phyloP scores from a whole-genome alignment of 768 basidiomycete genomes.

The Lactifluus pinguis region DNA sequence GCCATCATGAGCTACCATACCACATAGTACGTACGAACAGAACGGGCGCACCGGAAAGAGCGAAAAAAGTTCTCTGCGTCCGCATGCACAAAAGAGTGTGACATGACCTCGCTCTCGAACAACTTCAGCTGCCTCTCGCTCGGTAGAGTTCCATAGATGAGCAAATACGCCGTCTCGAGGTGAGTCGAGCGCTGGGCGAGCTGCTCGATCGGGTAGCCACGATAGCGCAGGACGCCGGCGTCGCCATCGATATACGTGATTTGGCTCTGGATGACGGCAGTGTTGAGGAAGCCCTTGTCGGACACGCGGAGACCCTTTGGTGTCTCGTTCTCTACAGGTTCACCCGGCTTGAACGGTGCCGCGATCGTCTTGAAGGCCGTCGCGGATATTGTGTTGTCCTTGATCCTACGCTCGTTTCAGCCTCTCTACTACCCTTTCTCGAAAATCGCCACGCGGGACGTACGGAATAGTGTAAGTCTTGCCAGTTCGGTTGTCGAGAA shows the following conservation, averaged over 20 bases:
- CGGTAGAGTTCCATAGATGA: constrained; percentile 82
- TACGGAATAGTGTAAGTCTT: constrained; percentile 67
- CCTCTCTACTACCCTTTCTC: background rate
- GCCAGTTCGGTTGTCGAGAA: constrained; percentile 80
- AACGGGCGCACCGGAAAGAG: constrained; percentile 30
- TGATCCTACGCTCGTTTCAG: constrained; percentile 37
- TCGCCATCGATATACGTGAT: constrained; percentile 93
- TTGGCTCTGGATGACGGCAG: constrained; percentile 66
- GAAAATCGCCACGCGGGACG: constrained; percentile 24
- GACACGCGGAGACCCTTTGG: constrained; percentile 70
- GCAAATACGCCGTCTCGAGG: constrained; percentile 77
- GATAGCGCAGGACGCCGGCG: constrained; percentile 58
- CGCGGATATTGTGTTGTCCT: constrained; percentile 70
- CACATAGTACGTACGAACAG: too few relatives aligned
- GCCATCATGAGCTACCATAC: background rate
- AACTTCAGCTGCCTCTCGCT: constrained; percentile 44
- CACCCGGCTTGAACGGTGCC: constrained; percentile 46
- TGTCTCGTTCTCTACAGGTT: constrained; percentile 75
- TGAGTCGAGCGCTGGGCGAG: constrained; percentile 73
- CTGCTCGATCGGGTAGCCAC: constrained; percentile 91
- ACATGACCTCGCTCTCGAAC: constrained; percentile 71
- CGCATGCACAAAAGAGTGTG: constrained; percentile 47
- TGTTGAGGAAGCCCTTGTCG: constrained; percentile 78
- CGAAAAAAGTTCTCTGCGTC: constrained; percentile 36
- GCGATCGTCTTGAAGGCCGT: constrained; percentile 73